Base-by-base conservation (phyloP, 2,329 filamentous ascomycete genomes). In the Blumeria graminis region DNA sequence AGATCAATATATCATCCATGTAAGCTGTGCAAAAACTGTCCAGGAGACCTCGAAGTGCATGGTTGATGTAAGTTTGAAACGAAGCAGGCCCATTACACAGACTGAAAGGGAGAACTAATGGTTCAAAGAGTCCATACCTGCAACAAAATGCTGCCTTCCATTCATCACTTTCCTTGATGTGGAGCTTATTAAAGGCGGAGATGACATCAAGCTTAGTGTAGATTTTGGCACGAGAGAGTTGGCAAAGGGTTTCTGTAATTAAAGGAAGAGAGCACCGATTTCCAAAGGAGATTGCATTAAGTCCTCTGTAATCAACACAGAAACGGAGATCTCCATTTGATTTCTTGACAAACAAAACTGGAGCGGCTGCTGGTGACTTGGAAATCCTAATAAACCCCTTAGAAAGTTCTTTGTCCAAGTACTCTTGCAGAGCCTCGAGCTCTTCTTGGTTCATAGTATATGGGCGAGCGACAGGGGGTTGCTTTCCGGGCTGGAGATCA, bases 191-290 rank as follows among this genome's bases (percentile, higher is more conserved):
- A 28, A 51, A 51, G 9, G 41, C 41, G n/a, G 41, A 14, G n/a
- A 46, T 39, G 10, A 39, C n/a, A 39, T 39, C 45, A 11, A 53
- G 22, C n/a, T 39, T 39, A 11, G 38, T 3, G 38, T 39, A 39
- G n/a, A 11, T 3, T 5, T 39, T 39, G 38, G 38, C 38, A n/a
- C 38, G 38, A 39, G 38, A 39, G 38, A n/a, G 38, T n/a, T 39
- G 38, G 38, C 38, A 11, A 39, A 39, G 38, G n/a, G 38, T 39
- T 39, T n/a, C 10, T 41, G 38, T 18, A 34, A 50, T 48, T n/a
- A 58, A 32, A 13, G 55, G 57, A 10, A 56, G 16, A 28, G 38
- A 48, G 28, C 56, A 54, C 22, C 50, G 38, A 53, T 53, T 53
- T 38, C 39, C 6, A 3, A 39, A 14, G 2, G 51, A 33, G 48